Base-by-base conservation (phyloP, 192 early-diverging fungal genomes). In the Kickxella alabastrina region DNA sequence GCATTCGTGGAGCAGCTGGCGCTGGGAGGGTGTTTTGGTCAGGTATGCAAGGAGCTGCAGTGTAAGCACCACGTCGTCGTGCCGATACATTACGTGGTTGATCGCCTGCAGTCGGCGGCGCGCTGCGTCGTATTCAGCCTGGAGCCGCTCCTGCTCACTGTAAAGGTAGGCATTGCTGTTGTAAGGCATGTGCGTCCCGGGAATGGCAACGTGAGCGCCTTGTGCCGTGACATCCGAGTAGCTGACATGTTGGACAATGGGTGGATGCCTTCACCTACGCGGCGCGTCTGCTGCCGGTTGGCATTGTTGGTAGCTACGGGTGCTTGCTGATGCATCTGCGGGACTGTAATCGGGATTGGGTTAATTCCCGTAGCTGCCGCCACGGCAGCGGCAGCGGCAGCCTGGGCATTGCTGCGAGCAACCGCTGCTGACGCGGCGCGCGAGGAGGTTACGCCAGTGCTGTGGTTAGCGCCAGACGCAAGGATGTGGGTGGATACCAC, bases 1-100 rank as follows among this genome's bases (percentile, higher is more conserved):
- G 43, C 63, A 74, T 25, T 62, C 63, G 43, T 59, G 71, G 10
- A 74, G 50, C 28, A 57, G 53, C 46, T 59, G 79, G n/a, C 94
- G 85, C 49, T 92, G 78, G 6, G 85, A 79, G 19, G 88, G 86
- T 63, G 92, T 93, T 65, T 97, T 97, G 43, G 85, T 88, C 9
- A 97, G 82, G 52, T 92, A 92, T 25, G 90, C 90, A 10, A 93
- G 78, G 12, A 97, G 75, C 69, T 93, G 92, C 48, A 89, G 75
- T 3, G 89, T 83, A 34, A 90, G 78, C 24, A 90, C 67, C 24
- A 92, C 84, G 42, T 95, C 89, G 51, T 92, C 88, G 46, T 85
- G 82, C 50, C 86, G 85, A 51, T 83, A 84, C 50, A 92, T 78
- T 40, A 85, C 73, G 48, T 85, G 75, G 15, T 58, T 56, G 35